Percentiles rank a stretch among this genome's conserved stretches.
phyloP scores from a whole-genome alignment of 2,329 filamentous ascomycete species.

The Aspergillus spinulosporus region DNA sequence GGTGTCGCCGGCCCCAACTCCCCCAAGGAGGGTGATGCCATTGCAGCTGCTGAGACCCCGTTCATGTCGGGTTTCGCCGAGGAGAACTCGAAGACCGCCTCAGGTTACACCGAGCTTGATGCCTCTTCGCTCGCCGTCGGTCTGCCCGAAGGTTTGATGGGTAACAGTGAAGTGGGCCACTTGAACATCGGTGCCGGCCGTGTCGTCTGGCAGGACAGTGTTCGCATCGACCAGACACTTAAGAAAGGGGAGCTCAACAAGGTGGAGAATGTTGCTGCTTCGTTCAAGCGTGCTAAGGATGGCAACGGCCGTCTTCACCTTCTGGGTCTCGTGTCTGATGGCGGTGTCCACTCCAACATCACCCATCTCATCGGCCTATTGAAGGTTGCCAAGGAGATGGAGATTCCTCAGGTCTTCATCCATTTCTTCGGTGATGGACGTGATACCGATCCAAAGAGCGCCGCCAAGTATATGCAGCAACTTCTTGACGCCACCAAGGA shows the following conservation, averaged over 20 bases:
- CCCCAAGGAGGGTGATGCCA: conserved; percentile 88
- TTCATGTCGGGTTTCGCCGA: conserved; percentile 84
- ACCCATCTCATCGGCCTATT: conserved; percentile 86
- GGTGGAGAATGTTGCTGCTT: conserved; percentile 73
- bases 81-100: conserved; percentile 66
- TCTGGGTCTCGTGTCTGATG: conserved; percentile 88
- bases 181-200: conserved; percentile 97
- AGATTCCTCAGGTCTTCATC: conserved; percentile 88
- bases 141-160: conserved; percentile 95
- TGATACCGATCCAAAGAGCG: conserved; percentile 96
- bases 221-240: conserved; percentile 91
- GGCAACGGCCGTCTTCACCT: conserved; percentile 92
- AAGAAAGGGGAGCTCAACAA: conserved; percentile 79
- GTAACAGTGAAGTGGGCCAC: conserved; percentile 97
- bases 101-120: conserved; percentile 89
- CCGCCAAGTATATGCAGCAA: conserved; percentile 81
- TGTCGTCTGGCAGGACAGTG: conserved; percentile 98
- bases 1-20: conserved; percentile 79
- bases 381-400: conserved; percentile 83
- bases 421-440: conserved; percentile 99
- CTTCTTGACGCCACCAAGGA: conserved; percentile 79
- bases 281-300: conserved; percentile 76
- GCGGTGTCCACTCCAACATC: conserved; percentile 96
- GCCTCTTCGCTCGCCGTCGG: conserved; percentile 95
- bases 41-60: conserved; percentile 87